Percentiles rank a stretch among this genome's conserved stretches.
These are phyloP conservation scores for Thalia dealbata DNA, from an alignment of 176 grass and related monocot genomes.

Conservation along the genomic window DNA sequence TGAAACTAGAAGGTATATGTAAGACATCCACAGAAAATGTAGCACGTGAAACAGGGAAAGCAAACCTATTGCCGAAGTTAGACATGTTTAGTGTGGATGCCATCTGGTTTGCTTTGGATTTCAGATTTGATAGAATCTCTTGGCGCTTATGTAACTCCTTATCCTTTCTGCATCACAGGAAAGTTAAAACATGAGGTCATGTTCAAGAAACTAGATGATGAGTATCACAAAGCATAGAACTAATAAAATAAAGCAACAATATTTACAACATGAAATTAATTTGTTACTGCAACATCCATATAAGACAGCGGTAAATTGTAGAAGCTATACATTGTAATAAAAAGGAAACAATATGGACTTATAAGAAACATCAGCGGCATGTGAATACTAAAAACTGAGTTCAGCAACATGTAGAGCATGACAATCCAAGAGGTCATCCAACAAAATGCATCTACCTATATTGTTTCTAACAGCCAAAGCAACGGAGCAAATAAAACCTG, in stretches of 20 bases:
- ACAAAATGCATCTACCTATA: too few species aligned
- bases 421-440: too few species aligned
- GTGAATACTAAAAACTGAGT: too few species aligned
- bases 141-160: slow-evolving; percentile 84
- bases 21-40: background rate
- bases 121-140: slow-evolving; percentile 68
- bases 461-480: background rate
- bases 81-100: slow-evolving; percentile 70
- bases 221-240: background rate
- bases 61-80: slow-evolving; percentile 83
- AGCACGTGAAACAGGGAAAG: background rate
- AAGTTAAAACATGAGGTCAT: slow-evolving; percentile 4
- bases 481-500: too few species aligned
- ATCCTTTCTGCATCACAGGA: slow-evolving; percentile 40
- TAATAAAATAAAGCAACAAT: background rate
- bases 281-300: too few species aligned
- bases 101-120: slow-evolving; percentile 85
- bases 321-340: background rate
- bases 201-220: background rate
- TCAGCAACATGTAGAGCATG: too few species aligned
- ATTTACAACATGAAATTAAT: background rate
- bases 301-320: background rate
- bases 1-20: background rate
- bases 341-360: background rate
- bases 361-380: background rate